phyloP scores from a whole-genome alignment of 306 rosid genomes.

The Cotoneaster glaucophyllus region DNA sequence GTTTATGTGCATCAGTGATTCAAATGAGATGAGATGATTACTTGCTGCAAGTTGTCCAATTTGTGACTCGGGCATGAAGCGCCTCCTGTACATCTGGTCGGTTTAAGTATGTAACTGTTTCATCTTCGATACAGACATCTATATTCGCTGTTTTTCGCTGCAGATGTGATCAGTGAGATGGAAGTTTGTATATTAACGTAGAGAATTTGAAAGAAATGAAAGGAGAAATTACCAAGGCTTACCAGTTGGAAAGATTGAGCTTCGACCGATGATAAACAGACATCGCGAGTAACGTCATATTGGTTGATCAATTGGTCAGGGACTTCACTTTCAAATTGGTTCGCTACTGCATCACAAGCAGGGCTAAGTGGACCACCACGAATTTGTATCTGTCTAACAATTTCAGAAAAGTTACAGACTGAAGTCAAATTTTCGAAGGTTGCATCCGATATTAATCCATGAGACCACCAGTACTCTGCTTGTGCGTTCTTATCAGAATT shows the following conservation, averaged over 20 bases:
- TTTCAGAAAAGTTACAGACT: conserved; percentile 23
- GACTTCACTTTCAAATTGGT: background rate
- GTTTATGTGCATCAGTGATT: too few relatives aligned
- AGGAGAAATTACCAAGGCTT: too few relatives aligned
- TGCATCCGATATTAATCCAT: conserved; percentile 60
- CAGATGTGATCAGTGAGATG: background rate
- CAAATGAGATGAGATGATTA: background rate
- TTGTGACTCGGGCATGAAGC: conserved; percentile 40
- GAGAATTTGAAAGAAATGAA: too few relatives aligned
- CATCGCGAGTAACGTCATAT: too few relatives aligned
- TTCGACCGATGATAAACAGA: too few relatives aligned
- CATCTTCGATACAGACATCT: conserved; percentile 60
- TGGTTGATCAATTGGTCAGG: too few relatives aligned
- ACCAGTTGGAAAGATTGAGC: too few relatives aligned
- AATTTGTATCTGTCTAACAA: conserved; percentile 20
- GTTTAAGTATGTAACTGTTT: conserved; percentile 41
- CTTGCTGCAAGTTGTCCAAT: conserved; percentile 52
- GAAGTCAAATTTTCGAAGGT: conserved; percentile 30
- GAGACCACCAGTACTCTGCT: conserved; percentile 56
- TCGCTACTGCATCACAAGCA: conserved; percentile 28
- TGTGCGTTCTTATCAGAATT: conserved; percentile 52
- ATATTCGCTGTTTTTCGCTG: conserved; percentile 33
- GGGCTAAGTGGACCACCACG: conserved; percentile 15
- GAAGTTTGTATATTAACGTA: too few relatives aligned
- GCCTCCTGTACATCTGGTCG: conserved; percentile 53